phyloP scores from a whole-genome alignment of 192 early-diverging fungal species.

The Chytriomyces confervae region DNA sequence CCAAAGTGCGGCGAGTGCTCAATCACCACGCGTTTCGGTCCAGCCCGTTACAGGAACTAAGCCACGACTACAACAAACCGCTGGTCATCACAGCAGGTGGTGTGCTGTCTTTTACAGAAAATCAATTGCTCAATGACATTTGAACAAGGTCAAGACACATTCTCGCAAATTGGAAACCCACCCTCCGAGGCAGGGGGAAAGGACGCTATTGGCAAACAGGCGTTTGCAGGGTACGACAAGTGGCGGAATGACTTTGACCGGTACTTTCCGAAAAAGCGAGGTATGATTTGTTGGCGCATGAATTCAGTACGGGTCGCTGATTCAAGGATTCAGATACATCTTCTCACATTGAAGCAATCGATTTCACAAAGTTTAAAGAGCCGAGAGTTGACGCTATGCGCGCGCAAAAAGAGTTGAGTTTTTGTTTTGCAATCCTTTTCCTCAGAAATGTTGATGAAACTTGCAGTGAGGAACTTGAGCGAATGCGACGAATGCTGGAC shows the following conservation, averaged over 20 bases:
- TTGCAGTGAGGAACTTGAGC: constrained; percentile 36
- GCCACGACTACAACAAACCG: constrained; percentile 55
- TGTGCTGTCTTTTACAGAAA: not conserved
- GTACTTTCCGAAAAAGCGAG: constrained; percentile 44
- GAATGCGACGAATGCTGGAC: constrained; percentile 14
- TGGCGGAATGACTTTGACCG: constrained; percentile 51
- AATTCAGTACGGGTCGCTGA: not conserved
- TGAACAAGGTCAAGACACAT: constrained; percentile 49
- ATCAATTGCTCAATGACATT: constrained; percentile 22
- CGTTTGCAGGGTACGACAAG: constrained; percentile 29
- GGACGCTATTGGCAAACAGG: constrained; percentile 44
- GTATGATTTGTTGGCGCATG: not conserved
- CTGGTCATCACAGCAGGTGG: constrained; percentile 50
- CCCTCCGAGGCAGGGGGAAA: constrained; percentile 41
- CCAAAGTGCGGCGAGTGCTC: constrained; percentile 45
- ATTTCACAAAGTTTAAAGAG: constrained; percentile 44
- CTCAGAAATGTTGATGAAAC: not conserved
- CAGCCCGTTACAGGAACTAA: constrained; percentile 31
- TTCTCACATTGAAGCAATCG: constrained; percentile 27
- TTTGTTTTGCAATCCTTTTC: not conserved
- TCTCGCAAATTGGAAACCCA: constrained; percentile 55
- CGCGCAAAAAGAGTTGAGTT: constrained; percentile 54
- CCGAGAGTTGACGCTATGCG: constrained; percentile 48
- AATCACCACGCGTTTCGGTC: constrained; percentile 53
- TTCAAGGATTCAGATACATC: constrained; percentile 17